These are phyloP conservation scores for Hemileccinum rubropunctum DNA, from an alignment of 768 basidiomycete genomes.

Conservation along the genomic window DNA sequence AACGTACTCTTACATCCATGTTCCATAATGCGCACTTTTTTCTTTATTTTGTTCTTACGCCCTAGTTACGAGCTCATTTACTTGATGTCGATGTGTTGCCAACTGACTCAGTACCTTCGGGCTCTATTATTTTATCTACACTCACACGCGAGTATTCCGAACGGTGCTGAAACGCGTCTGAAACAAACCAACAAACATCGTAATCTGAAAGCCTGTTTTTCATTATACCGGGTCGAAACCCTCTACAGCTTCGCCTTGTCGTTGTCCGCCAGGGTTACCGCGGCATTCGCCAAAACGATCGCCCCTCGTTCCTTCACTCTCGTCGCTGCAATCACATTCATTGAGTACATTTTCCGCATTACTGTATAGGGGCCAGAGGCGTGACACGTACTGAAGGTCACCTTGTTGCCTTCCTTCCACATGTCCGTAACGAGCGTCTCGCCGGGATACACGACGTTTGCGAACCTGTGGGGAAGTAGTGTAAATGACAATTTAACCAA, in stretches of 20 bases:
- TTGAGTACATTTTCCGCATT: background rate
- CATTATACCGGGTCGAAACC: too few species aligned
- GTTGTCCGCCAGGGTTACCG: constrained; percentile 62
- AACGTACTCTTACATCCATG: background rate
- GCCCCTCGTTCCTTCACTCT: constrained; percentile 68
- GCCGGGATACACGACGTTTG: constrained; percentile 90
- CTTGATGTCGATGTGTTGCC: too few species aligned
- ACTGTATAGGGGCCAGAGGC: background rate
- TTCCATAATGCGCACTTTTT: background rate
- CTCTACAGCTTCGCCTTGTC: constrained; percentile 61
- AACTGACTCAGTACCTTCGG: too few species aligned
- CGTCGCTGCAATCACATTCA: background rate
- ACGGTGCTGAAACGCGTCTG: background rate
- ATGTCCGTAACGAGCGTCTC: constrained; percentile 95
- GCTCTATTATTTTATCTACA: too few species aligned
- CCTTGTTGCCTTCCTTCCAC: constrained; percentile 94
- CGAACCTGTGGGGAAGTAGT: constrained; percentile 51
- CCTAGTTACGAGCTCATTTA: background rate
- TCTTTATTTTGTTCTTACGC: background rate
- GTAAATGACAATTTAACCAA: too few species aligned
- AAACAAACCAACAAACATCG: background rate
- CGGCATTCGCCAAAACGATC: constrained; percentile 73
- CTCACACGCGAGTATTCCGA: background rate
- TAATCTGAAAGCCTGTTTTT: too few species aligned
- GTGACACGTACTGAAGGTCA: constrained; percentile 80